Conservation (phyloP, 2,329 filamentous ascomycete species). For the Pleomassaria siparia region DNA sequence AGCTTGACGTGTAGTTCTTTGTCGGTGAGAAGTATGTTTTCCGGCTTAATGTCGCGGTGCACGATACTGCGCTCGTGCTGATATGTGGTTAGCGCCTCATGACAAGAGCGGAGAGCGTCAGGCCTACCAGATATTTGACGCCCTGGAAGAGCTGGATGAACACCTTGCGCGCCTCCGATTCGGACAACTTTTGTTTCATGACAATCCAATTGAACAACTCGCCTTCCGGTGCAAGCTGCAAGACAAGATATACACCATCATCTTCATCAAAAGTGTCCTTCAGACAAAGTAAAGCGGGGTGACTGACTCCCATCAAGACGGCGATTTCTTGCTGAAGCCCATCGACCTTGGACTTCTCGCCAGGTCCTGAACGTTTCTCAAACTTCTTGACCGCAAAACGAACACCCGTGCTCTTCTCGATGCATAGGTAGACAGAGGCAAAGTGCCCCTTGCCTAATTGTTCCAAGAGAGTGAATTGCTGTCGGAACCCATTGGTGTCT, state of each 20-base stretch:
- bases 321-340: slow-evolving; percentile 94
- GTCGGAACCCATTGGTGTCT: slow-evolving; percentile 71
- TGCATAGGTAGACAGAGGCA: slow-evolving; percentile 86
- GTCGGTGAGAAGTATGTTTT: slow-evolving; percentile 89
- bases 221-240: slow-evolving; percentile 88
- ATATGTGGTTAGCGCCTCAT: slow-evolving; percentile 26
- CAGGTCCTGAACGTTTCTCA: slow-evolving; percentile 77
- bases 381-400: slow-evolving; percentile 95
- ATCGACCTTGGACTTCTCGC: slow-evolving; percentile 81
- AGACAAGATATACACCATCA: slow-evolving; percentile 85
- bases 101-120: not conserved
- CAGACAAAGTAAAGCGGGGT: slow-evolving; percentile 87
- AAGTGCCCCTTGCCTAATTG: slow-evolving; percentile 95
- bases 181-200: slow-evolving; percentile 82
- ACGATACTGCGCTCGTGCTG: slow-evolving; percentile 97
- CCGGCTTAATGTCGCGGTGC: slow-evolving; percentile 95
- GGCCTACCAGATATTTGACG: slow-evolving; percentile 85
- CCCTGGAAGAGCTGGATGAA: slow-evolving; percentile 92
- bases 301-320: slow-evolving; percentile 94
- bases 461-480: slow-evolving; percentile 82
- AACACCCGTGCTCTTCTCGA: slow-evolving; percentile 80
- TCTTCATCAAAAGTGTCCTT: slow-evolving; percentile 94
- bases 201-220: slow-evolving; percentile 97
- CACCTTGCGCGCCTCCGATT: slow-evolving; percentile 80
- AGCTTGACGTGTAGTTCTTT: slow-evolving; percentile 85